Evolutionary conservation across 2,329 filamentous ascomycete species (phyloP), one percentile per base, ranked within the genome.

Genomic region (Phaeosphaeria sp.): DNA sequence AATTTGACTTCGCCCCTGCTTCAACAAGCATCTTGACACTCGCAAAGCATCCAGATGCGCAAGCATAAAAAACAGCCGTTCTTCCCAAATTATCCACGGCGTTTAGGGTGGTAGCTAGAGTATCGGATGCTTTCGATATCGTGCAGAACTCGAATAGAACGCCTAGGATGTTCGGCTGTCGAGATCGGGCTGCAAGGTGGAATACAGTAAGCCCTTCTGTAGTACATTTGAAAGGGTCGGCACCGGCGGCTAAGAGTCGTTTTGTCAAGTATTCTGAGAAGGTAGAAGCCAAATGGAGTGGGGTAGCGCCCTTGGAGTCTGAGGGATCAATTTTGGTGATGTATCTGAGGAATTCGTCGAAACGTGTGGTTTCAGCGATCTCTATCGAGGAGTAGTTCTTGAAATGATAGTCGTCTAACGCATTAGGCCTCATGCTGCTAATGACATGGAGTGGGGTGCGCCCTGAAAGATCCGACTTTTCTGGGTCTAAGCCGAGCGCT

Each of bases 181-280:
- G 62, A 3, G 63, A 58, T 13, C 72, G 69, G 3, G 77, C 69
- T 1, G 79, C 78, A 18, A 83, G 52, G 47, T 83, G 80, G 3
- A 83, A 67, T 5, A 75, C 65, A 3, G 73, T 81, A 46, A 77
- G 62, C 0, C 75, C 76, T 6, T 79, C 71, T 3, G 69, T 13
- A 0, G 78, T 80, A 0, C 49, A 22, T 1, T 64, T 57, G 0
- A 50, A 58, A 0, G 75, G 64, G 66, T 81, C 67, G 0, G 79
- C 79, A 3, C 80, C 78, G 3, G 70, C 69, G 3, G 71, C 66
- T 1, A 83, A 64, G 10, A 82, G 66, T 9, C 55, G 56, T 18
- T 62, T 65, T 1, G 74, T 55, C 5, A 58, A 41, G 0, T 43
- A 17, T 39, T 70, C 64, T 0, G 69, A 75, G 1, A 58, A 23